phyloP scores from a whole-genome alignment of 495 filamentous ascomycete genomes.

The Penicillium soppii region DNA sequence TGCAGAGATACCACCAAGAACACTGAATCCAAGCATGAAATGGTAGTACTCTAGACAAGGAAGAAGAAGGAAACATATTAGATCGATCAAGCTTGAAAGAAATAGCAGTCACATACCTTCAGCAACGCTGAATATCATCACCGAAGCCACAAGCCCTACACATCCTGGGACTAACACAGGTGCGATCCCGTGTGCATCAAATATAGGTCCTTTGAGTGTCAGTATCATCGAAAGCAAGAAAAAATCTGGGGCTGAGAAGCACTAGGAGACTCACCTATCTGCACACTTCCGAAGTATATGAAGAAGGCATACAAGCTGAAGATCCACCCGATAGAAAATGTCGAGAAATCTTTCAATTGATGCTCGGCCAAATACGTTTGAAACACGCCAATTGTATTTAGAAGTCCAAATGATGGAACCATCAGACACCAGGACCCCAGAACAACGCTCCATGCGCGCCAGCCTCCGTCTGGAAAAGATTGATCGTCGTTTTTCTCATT shows the following conservation, averaged over 20 bases:
- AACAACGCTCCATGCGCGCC: slow-evolving; percentile 21
- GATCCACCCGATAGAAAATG: slow-evolving; percentile 53
- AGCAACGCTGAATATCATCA: slow-evolving; percentile 29
- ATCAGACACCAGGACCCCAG: slow-evolving; percentile 20
- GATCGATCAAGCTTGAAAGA: too few relatives aligned
- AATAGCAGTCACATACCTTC: slow-evolving; percentile 7
- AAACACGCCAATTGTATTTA: slow-evolving; percentile 56
- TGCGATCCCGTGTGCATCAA: slow-evolving; percentile 22
- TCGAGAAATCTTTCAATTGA: slow-evolving; percentile 40
- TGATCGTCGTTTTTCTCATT: not conserved
- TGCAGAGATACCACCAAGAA: slow-evolving; percentile 22
- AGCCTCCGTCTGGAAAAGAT: slow-evolving; percentile 16
- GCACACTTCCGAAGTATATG: slow-evolving; percentile 20
- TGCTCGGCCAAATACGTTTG: slow-evolving; percentile 49
- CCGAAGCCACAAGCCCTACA: slow-evolving; percentile 22
- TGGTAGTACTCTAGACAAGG: slow-evolving; percentile 27
- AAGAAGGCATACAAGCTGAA: slow-evolving; percentile 24
- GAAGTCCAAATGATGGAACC: slow-evolving; percentile 40
- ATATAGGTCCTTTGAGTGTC: slow-evolving; percentile 12
- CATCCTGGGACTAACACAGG: slow-evolving; percentile 16
- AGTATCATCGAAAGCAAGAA: not conserved
- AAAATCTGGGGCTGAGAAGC: too few relatives aligned
- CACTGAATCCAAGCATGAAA: slow-evolving; percentile 27
- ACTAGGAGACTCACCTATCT: slow-evolving; percentile 19
- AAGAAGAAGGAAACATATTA: too few relatives aligned